Evolutionary conservation across 306 rosid genomes (phyloP).

Genomic region (Chamaecrista fasciculata): DNA sequence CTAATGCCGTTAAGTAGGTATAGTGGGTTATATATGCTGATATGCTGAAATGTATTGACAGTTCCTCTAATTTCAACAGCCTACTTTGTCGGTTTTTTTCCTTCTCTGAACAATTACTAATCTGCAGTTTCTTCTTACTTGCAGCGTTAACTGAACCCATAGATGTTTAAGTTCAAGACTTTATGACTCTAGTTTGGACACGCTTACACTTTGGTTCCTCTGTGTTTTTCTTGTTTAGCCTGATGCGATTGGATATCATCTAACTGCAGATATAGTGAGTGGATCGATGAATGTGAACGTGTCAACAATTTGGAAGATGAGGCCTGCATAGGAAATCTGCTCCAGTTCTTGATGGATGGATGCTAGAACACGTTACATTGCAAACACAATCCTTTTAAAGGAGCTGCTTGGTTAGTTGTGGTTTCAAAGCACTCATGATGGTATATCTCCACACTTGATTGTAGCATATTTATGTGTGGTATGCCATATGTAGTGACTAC

Average conservation of each 20-base stretch:
- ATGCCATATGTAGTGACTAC: not conserved
- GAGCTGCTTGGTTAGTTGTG: not conserved
- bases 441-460: not conserved
- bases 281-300: constrained; percentile 70
- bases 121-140: constrained; percentile 11
- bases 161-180: constrained; percentile 47
- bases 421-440: not conserved
- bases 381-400: not conserved
- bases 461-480: not conserved
- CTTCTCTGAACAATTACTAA: not conserved
- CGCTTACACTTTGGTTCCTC: not conserved
- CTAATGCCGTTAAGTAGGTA: not conserved
- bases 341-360: not conserved
- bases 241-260: not conserved
- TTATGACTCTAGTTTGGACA: not conserved
- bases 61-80: not conserved
- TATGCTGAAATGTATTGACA: not conserved
- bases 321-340: constrained; percentile 20
- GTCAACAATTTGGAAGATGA: constrained; percentile 59
- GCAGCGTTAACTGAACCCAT: constrained; percentile 56
- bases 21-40: not conserved
- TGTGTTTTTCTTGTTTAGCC: not conserved
- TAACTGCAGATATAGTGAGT: constrained; percentile 53
- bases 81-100: not conserved
- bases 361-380: not conserved